phyloP scores from a whole-genome alignment of 306 rosid genomes.

The Cotoneaster glaucophyllus region DNA sequence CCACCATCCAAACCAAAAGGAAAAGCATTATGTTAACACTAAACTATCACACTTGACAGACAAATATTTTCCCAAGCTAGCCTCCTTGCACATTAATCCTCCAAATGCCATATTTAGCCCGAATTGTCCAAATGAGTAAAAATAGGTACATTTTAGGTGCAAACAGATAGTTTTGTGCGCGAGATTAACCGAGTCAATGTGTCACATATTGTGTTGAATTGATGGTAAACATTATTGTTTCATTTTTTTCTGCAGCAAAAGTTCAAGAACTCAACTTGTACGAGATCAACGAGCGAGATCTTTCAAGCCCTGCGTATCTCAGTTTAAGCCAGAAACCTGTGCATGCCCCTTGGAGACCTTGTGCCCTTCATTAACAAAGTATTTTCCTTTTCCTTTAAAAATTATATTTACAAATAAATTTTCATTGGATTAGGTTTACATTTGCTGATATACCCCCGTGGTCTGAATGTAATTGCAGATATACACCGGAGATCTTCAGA shows the following conservation, averaged over 20 bases:
- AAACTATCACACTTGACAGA: no score
- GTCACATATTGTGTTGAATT: no score
- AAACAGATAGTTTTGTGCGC: neutral
- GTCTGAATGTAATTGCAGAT: neutral
- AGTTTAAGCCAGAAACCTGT: conserved; percentile 53
- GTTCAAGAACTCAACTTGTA: conserved; percentile 58
- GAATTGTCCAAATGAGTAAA: no score
- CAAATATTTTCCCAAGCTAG: no score
- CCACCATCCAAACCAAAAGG: no score
- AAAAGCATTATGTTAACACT: no score
- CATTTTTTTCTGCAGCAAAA: conserved; percentile 20
- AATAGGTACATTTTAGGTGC: no score
- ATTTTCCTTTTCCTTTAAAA: neutral
- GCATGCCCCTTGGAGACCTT: conserved; percentile 59
- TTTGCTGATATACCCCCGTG: no score
- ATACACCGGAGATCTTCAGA: conserved; percentile 23
- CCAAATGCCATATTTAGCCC: no score
- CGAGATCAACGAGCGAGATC: conserved; percentile 68
- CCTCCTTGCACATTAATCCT: no score
- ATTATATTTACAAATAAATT: neutral
- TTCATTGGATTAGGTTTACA: no score
- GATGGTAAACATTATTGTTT: neutral
- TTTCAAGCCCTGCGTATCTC: conserved; percentile 65
- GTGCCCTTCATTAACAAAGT: conserved; percentile 72
- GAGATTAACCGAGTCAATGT: no score